Percentiles rank a stretch among this genome's conserved stretches.
Conservation (phyloP, 495 filamentous ascomycete species). For the Xylaria castorea region DNA sequence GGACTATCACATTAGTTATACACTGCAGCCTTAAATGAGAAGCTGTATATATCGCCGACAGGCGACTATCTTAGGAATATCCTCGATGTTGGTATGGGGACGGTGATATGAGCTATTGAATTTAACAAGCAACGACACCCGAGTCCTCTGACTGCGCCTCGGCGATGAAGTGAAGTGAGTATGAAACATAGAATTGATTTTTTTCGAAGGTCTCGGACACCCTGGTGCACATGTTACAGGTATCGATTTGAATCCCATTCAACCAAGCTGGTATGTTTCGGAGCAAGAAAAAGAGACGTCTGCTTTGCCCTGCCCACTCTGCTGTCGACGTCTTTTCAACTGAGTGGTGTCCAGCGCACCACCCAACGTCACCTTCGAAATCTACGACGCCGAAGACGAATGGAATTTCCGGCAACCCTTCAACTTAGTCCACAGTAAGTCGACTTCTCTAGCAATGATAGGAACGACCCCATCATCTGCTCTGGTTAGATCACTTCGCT, state of each 20-base stretch:
- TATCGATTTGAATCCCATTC: conserved; percentile 50
- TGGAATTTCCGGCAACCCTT: conserved; percentile 61
- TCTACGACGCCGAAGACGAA: conserved; percentile 60
- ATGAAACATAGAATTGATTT: not conserved
- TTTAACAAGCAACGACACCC: conserved; percentile 44
- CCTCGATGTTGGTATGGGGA: conserved; percentile 66
- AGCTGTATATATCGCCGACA: conserved; percentile 53
- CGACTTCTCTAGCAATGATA: not conserved
- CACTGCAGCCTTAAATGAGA: conserved; percentile 55
- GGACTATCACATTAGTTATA: conserved; percentile 59
- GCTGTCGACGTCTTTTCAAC: not conserved
- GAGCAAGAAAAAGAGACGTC: not conserved
- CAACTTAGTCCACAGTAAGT: conserved; percentile 53
- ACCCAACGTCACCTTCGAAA: conserved; percentile 61
- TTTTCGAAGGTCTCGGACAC: conserved; percentile 37
- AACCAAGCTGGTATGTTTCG: conserved; percentile 37
- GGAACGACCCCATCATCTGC: not conserved
- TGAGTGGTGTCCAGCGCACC: conserved; percentile 43
- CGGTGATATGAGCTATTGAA: conserved; percentile 65
- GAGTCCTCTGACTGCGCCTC: not conserved
- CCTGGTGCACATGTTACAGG: conserved; percentile 61
- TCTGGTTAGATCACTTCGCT: not conserved
- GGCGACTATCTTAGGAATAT: conserved; percentile 49
- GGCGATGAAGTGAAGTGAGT: not conserved
- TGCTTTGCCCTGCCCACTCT: not conserved